phyloP scores from a whole-genome alignment of 306 rosid species.

The Lathyrus oleraceus region DNA sequence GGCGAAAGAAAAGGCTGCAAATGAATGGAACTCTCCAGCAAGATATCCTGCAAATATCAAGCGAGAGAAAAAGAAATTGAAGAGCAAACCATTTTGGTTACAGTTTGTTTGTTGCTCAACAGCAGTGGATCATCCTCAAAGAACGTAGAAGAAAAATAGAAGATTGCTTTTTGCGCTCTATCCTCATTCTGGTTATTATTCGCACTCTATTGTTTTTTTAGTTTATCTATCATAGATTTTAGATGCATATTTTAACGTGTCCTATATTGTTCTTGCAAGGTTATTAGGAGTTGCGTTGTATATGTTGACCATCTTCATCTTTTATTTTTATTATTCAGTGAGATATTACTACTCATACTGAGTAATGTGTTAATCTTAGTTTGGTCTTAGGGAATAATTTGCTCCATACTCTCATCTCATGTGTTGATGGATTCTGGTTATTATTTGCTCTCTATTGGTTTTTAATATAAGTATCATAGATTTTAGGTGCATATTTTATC shows the following conservation, averaged over 20 bases:
- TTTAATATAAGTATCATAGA: no score
- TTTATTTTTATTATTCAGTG: slow-evolving; percentile 20
- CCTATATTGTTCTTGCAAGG: slow-evolving; percentile 18
- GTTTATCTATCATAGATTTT: slow-evolving; percentile 29
- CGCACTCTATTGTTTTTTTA: slow-evolving; percentile 14
- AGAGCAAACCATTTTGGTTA: slow-evolving; percentile 80
- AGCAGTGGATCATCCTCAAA: slow-evolving; percentile 46
- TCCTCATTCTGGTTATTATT: slow-evolving; percentile 29
- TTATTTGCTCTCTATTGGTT: no score
- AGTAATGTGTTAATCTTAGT: neutral
- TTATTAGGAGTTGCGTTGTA: slow-evolving; percentile 38
- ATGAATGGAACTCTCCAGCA: slow-evolving; percentile 91
- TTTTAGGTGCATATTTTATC: no score
- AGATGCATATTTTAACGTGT: slow-evolving; percentile 40
- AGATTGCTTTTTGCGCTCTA: neutral
- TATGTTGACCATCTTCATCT: slow-evolving; percentile 37
- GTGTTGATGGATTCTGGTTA: no score
- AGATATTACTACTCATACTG: neutral
- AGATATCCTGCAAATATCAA: slow-evolving; percentile 68
- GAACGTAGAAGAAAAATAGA: slow-evolving; percentile 35
- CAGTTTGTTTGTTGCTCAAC: slow-evolving; percentile 85
- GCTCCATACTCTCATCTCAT: no score
- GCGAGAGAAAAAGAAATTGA: slow-evolving; percentile 72
- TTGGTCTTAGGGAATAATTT: neutral
- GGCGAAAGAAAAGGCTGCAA: slow-evolving; percentile 45